These are phyloP conservation scores for Phytophthora constricta DNA, from an alignment of 352 stramenopile genomes.

Conservation along the genomic window DNA sequence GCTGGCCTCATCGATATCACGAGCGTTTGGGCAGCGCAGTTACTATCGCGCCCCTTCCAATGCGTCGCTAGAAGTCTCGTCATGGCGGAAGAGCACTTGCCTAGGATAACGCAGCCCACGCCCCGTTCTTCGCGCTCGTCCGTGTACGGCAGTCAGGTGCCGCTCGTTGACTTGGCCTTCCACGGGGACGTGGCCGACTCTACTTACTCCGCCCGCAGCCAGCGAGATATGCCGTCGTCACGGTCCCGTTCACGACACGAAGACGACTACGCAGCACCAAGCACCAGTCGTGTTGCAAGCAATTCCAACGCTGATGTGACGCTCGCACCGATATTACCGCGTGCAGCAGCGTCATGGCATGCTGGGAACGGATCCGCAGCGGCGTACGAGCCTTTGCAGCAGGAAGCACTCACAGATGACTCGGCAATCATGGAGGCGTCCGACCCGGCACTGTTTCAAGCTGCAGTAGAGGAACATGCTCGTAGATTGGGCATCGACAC, in stretches of 20 bases:
- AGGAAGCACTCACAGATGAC: conserved; percentile 42
- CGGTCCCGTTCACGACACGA: conserved; percentile 30
- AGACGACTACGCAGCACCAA: conserved; percentile 30
- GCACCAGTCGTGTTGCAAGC: conserved; percentile 22
- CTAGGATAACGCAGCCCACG: conserved; percentile 32
- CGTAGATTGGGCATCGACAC: conserved; percentile 75
- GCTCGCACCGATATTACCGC: conserved; percentile 21
- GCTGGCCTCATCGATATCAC: too few species aligned
- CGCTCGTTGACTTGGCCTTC: conserved; percentile 45
- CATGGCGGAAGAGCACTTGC: conserved; percentile 33
- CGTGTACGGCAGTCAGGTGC: conserved; percentile 33
- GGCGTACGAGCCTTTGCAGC: conserved; percentile 21
- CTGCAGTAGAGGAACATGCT: conserved; percentile 77
- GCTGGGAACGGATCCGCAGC: conserved; percentile 37
- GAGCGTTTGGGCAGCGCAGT: too few species aligned
- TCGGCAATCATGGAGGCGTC: conserved; percentile 61
- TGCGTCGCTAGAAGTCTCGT: conserved; percentile 3
- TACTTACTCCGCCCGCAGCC: conserved; percentile 1
- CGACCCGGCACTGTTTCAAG: conserved; percentile 74
- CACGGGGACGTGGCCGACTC: conserved; percentile 15
- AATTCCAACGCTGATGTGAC: conserved; percentile 15
- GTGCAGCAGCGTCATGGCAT: conserved; percentile 39
- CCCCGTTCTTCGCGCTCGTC: conserved; percentile 29
- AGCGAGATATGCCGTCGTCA: conserved; percentile 24
- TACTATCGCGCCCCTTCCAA: conserved; percentile 4